Evolutionary conservation across 768 basidiomycete genomes (phyloP).

Genomic region (Lentinula raphanica): DNA sequence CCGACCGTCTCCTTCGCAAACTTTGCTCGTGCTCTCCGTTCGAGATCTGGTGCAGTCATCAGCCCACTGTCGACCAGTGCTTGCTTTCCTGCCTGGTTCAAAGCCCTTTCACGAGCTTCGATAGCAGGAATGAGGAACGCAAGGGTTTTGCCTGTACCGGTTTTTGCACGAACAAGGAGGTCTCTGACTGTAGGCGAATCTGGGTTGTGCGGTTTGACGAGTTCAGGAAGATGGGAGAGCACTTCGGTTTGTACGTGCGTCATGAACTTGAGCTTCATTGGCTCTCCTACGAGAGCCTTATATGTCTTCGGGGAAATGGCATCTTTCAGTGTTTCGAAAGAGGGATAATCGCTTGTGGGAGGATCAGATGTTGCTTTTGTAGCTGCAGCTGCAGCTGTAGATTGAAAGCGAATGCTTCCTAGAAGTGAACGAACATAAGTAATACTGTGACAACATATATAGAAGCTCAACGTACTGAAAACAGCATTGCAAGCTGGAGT

Average conservation of each 20-base stretch:
- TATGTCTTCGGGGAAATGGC: slow-evolving; percentile 37
- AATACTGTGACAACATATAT: neutral
- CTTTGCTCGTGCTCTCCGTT: slow-evolving; percentile 23
- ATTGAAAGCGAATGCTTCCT: neutral
- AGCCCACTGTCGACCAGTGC: slow-evolving; percentile 39
- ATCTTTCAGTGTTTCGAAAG: slow-evolving; percentile 33
- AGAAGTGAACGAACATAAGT: neutral
- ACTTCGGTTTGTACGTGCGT: slow-evolving; percentile 80
- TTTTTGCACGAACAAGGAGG: slow-evolving; percentile 80
- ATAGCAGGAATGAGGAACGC: slow-evolving; percentile 86
- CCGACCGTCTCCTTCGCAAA: slow-evolving; percentile 54
- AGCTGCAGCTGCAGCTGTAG: neutral
- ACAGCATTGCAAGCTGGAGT: neutral
- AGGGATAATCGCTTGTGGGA: neutral
- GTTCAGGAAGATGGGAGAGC: slow-evolving; percentile 64
- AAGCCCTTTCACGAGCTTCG: slow-evolving; percentile 61
- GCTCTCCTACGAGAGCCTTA: slow-evolving; percentile 54
- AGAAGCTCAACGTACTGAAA: neutral
- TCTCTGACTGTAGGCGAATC: slow-evolving; percentile 40
- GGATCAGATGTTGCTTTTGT: neutral
- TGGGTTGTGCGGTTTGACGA: slow-evolving; percentile 50
- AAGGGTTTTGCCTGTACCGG: slow-evolving; percentile 86
- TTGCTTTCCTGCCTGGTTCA: slow-evolving; percentile 41
- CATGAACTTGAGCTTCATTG: slow-evolving; percentile 70
- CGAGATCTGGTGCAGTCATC: slow-evolving; percentile 20